phyloP scores from a whole-genome alignment of 2,329 filamentous ascomycete species.

The Diaporthe destruens region DNA sequence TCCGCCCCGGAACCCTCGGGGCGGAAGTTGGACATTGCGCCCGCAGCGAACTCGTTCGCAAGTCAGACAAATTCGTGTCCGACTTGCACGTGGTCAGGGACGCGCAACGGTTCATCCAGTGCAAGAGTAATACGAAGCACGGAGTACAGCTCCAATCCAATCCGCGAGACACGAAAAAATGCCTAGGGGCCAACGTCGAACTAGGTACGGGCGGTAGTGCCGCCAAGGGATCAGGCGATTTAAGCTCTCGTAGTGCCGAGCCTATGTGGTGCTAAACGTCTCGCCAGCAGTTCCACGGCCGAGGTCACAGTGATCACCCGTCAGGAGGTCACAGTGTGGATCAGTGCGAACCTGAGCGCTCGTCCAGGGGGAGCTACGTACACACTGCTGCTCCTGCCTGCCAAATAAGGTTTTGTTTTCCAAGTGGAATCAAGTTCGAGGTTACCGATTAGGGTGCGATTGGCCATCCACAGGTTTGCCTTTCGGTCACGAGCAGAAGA shows the following conservation, averaged over 20 bases:
- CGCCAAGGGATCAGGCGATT: conserved; percentile 2
- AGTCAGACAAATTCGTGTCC: not conserved
- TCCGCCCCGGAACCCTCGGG: conserved; percentile 3
- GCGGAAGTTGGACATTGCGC: not conserved
- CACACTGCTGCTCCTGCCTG: not conserved
- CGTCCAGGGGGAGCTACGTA: not conserved
- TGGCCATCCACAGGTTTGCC: not conserved
- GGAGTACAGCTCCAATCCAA: not conserved
- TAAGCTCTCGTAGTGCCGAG: conserved; percentile 25
- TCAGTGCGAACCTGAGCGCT: not conserved
- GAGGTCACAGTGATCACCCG: conserved; percentile 11
- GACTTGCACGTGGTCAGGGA: not conserved
- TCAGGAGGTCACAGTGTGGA: conserved; percentile 8
- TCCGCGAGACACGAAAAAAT: not conserved
- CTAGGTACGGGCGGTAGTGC: not conserved
- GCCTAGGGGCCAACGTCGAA: not conserved
- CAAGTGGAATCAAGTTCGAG: not conserved
- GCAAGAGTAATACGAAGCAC: not conserved
- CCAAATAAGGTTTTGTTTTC: not conserved
- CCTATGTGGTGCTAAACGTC: conserved; percentile 25
- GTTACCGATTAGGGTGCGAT: not conserved
- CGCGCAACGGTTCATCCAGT: conserved; percentile 1
- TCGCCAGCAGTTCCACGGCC: conserved; percentile 22
- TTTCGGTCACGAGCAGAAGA: conserved; percentile 13
- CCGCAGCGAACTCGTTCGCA: not conserved